These are phyloP conservation scores for Tritrichomonas musculus DNA, from an alignment of 208 protist species.

Conservation along the genomic window DNA sequence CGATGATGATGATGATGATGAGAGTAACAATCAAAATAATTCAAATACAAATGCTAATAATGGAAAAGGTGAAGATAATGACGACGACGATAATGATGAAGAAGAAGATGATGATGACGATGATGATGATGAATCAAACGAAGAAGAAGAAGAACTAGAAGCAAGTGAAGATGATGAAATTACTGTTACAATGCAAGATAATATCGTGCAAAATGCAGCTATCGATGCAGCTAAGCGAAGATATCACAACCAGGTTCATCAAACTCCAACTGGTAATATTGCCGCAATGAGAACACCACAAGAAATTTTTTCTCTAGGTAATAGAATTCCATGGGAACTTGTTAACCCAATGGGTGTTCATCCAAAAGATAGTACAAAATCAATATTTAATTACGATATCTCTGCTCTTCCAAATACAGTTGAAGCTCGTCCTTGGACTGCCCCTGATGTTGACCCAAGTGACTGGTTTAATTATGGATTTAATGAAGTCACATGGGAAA, in stretches of 20 bases:
- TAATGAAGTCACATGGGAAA: constrained; percentile 46
- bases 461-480: constrained; percentile 56
- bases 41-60: no score
- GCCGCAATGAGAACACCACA: background rate
- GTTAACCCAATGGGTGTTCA: constrained; percentile 1
- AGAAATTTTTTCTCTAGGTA: background rate
- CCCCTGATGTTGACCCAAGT: constrained; percentile 36
- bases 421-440: constrained; percentile 41
- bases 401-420: background rate
- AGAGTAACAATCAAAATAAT: no score
- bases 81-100: background rate
- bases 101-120: background rate
- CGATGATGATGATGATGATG: background rate
- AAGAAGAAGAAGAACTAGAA: background rate
- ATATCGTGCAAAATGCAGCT: background rate
- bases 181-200: background rate
- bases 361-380: background rate
- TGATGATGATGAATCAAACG: background rate
- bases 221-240: background rate
- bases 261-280: background rate
- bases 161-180: background rate
- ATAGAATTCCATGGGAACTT: constrained; percentile 28
- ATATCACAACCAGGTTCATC: background rate
- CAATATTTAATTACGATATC: constrained; percentile 16
- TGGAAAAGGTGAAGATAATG: no score